phyloP scores from a whole-genome alignment of 306 rosid genomes.

The Lablab purpureus region DNA sequence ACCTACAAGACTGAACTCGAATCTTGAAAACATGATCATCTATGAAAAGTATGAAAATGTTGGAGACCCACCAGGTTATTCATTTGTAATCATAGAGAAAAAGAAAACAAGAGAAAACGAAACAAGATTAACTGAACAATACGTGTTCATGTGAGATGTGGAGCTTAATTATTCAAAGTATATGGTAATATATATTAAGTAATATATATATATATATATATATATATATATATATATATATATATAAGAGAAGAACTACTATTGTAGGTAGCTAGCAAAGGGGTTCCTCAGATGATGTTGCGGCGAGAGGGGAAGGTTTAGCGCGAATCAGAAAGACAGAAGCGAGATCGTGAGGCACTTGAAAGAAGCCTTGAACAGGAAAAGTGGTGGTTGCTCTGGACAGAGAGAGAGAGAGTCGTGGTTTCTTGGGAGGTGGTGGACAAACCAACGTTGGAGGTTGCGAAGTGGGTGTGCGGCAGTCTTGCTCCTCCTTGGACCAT shows the following conservation, averaged over 20 bases:
- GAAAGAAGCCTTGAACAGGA: conserved; percentile 47
- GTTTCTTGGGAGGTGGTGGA: conserved; percentile 78
- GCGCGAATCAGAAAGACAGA: conserved; percentile 47
- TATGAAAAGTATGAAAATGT: no score
- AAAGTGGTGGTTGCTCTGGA: conserved; percentile 33
- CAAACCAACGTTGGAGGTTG: conserved; percentile 49
- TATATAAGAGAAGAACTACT: background rate
- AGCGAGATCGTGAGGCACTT: conserved; percentile 61
- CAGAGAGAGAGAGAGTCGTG: background rate
- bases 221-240: no score
- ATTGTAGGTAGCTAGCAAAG: conserved; percentile 1
- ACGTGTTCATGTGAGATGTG: background rate
- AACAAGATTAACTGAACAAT: background rate
- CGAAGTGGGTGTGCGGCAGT: conserved; percentile 64
- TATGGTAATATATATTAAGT: background rate
- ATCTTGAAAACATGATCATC: no score
- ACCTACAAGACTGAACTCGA: no score
- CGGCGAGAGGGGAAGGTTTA: conserved; percentile 48
- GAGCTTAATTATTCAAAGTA: conserved; percentile 3
- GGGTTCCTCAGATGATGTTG: conserved; percentile 45
- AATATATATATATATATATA: no score
- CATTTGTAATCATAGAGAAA: background rate
- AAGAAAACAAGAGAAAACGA: background rate
- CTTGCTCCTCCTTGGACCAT: conserved; percentile 31
- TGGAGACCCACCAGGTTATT: background rate